Conservation (phyloP, 371 early-diverging fungal species). For the Furculomyces boomerangus region DNA sequence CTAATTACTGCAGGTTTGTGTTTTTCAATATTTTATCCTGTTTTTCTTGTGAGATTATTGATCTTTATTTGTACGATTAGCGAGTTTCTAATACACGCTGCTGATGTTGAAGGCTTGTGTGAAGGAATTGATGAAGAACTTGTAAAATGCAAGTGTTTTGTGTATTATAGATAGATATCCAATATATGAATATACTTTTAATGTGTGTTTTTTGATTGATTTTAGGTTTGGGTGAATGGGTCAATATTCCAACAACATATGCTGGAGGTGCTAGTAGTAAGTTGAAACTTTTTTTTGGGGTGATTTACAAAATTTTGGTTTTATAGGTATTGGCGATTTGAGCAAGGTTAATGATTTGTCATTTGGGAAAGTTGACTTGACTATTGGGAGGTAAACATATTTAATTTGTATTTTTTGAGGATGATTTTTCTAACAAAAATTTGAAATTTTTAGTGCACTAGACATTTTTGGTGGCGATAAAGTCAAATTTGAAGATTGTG, state of each 20-base stretch:
- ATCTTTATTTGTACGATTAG: conserved; percentile 17
- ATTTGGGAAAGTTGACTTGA: conserved; percentile 73
- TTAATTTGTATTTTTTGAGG: neutral
- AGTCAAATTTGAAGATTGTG: conserved; percentile 66
- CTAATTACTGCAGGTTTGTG: conserved; percentile 39
- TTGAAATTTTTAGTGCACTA: conserved; percentile 42
- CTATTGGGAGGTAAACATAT: conserved; percentile 41
- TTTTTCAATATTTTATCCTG: neutral
- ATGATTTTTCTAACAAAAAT: neutral
- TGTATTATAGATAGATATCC: neutral
- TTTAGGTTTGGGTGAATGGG: conserved; percentile 59
- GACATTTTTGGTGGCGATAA: conserved; percentile 91
- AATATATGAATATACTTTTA: conserved; percentile 12
- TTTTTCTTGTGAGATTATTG: neutral
- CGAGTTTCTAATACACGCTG: conserved; percentile 93
- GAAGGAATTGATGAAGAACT: conserved; percentile 80
- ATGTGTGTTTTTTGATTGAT: neutral
- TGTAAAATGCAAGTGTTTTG: conserved; percentile 25
- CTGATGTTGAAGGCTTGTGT: conserved; percentile 93
- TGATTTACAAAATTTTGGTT: conserved; percentile 2
- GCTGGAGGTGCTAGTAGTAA: conserved; percentile 66
- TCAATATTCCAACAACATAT: conserved; percentile 79
- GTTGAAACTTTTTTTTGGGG: conserved; percentile 27
- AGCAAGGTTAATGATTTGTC: conserved; percentile 60
- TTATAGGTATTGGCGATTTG: conserved; percentile 36